Conservation (phyloP, 768 basidiomycete genomes). For the Glaciozyma martinii region DNA sequence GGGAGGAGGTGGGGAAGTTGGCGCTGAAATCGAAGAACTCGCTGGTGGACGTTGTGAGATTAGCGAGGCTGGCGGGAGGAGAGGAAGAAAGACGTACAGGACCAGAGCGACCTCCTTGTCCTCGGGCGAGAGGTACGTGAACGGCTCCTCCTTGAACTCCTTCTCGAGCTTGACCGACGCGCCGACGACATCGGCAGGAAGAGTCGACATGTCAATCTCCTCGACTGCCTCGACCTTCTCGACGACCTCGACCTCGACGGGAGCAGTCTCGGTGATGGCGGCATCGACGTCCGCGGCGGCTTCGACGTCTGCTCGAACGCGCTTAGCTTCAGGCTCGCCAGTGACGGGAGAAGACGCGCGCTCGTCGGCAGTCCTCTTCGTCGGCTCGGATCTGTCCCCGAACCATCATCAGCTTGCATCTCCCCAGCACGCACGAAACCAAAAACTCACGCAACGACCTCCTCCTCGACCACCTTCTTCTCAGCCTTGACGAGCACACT, state of each 20-base stretch:
- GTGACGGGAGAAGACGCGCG: conserved; percentile 16
- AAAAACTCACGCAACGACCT: conserved; percentile 4
- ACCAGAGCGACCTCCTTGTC: conserved; percentile 63
- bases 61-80: not conserved
- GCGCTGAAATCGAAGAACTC: conserved; percentile 60
- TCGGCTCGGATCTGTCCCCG: not conserved
- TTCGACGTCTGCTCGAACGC: conserved; percentile 5
- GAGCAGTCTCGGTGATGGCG: conserved; percentile 2
- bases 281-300: not conserved
- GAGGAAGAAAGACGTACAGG: conserved; percentile 50
- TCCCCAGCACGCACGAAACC: too few species aligned
- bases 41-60: conserved; percentile 43
- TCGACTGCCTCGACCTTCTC: conserved; percentile 48
- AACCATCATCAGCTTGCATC: not conserved
- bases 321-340: conserved; percentile 27
- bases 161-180: not conserved
- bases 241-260: conserved; percentile 3
- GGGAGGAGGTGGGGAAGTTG: conserved; percentile 62
- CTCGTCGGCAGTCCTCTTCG: conserved; percentile 5
- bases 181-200: conserved; percentile 3
- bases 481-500: conserved; percentile 55
- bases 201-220: conserved; percentile 26
- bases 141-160: conserved; percentile 79
- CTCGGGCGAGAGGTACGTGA: conserved; percentile 60
- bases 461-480: not conserved